Evolutionary conservation across 192 early-diverging fungal genomes (phyloP).

Genomic region (Chytriomyces hyalinus): DNA sequence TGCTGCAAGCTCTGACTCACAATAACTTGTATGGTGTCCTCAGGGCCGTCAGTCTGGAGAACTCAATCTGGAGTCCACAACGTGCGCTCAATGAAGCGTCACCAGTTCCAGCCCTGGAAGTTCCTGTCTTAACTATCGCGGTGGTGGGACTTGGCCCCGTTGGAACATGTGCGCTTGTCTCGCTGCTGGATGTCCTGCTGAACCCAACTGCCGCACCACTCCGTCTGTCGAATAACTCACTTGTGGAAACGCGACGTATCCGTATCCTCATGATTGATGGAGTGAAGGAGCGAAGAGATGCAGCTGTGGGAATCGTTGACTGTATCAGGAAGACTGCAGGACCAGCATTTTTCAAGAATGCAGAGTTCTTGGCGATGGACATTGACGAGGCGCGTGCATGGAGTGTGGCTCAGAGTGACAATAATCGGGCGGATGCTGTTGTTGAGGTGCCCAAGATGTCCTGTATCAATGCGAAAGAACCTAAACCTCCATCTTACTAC

Average conservation of each 20-base stretch:
- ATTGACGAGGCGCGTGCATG: neutral
- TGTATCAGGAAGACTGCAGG: neutral
- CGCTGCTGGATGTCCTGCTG: constrained; percentile 30
- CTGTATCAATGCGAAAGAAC: neutral
- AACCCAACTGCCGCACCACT: constrained; percentile 15
- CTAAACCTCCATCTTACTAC: neutral
- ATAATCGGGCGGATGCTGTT: constrained; percentile 19
- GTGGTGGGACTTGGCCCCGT: constrained; percentile 65
- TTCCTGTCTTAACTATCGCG: constrained; percentile 40
- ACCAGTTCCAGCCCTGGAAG: neutral
- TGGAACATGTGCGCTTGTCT: constrained; percentile 54
- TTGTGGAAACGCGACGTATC: neutral
- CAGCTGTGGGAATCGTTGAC: constrained; percentile 1
- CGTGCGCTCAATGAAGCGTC: neutral
- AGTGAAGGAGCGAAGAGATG: neutral
- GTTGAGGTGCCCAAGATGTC: neutral
- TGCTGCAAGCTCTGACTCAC: constrained; percentile 52
- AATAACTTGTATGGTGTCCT: constrained; percentile 25
- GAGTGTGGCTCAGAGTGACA: neutral
- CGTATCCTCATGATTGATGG: constrained; percentile 13
- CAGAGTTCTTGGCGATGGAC: neutral
- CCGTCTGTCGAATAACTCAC: constrained; percentile 1
- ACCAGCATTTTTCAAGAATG: neutral
- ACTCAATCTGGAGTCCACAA: constrained; percentile 3
- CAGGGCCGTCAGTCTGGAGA: neutral